Base-by-base conservation (phyloP, 805 yeast genomes). In the Pichia exigua region DNA sequence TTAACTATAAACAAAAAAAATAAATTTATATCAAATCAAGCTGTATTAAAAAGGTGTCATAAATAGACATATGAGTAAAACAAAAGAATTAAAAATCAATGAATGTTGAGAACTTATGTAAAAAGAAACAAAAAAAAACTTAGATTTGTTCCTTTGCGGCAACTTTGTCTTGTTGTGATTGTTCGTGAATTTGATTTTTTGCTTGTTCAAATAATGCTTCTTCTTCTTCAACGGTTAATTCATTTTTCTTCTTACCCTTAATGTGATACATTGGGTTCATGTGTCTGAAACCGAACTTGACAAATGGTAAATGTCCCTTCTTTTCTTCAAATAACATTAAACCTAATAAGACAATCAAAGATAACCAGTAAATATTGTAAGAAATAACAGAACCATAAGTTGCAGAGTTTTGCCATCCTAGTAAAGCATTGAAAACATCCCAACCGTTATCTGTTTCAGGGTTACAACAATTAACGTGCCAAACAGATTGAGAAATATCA, bases 351-450 rank as follows among this genome's bases (percentile, higher is more conserved):
- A 72, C 55, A 55, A 85, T 84, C 50, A 89, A 66, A 42, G 71
- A 68, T 50, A 91, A 61, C 99, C 99, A 92, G 75, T 92, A 92
- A 56, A 85, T 58, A 72, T 89, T 90, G 76, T 92, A 92, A 46
- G 91, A 80, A 49, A 92, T 72, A 54, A 92, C 91, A 6, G 97
- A 88, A 52, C 97, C 96, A 66, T 87, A 79, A 58, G 96, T 89
- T 54, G 97, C 98, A 49, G 96, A 80, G 72, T 92, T 92, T 73
- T 90, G 96, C 99, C 99, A 92, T 56, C 98, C 99, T 57, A 92
- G 74, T 52, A 92, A 69, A 27, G 97, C 88, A 65, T 92, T 92
- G 78, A 92, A 92, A 55, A 92, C 83, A 78, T 90, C 96, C 98
- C 98, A 92, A 73, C 97, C 98, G 61, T 84, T 82, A 70, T 85